These are phyloP conservation scores for Cercospora janseana DNA, from an alignment of 2,329 filamentous ascomycete species.

Conservation along the genomic window DNA sequence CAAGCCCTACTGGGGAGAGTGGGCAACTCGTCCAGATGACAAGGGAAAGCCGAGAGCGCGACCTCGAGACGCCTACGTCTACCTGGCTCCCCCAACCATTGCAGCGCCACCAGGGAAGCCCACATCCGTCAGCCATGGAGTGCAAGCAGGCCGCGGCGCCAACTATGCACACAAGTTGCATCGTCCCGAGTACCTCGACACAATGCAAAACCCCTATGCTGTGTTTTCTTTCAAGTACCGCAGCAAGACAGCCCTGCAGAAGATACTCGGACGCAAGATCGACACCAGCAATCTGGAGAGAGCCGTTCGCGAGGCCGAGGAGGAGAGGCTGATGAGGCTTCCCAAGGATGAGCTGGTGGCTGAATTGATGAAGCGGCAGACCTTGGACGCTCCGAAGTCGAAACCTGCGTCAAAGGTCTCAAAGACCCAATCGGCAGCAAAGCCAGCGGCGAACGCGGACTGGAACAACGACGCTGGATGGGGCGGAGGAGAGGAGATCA, in stretches of 20 bases:
- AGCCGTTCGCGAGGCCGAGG: constrained; percentile 25
- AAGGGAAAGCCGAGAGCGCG: constrained; percentile 12
- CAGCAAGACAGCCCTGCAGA: constrained; percentile 36
- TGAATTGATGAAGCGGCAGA: constrained; percentile 28
- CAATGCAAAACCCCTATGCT: constrained; percentile 43
- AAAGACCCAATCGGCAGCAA: not conserved
- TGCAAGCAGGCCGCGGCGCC: constrained; percentile 38
- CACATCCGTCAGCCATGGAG: constrained; percentile 27
- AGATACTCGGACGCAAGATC: constrained; percentile 36
- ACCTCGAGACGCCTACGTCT: constrained; percentile 32
- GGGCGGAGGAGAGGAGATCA: constrained; percentile 11
- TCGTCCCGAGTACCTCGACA: constrained; percentile 45
- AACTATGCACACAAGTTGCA: constrained; percentile 41
- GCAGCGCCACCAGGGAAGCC: constrained; percentile 23
- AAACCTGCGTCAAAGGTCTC: constrained; percentile 11
- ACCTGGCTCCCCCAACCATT: constrained; percentile 36
- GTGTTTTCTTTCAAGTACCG: constrained; percentile 52
- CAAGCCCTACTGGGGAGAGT: constrained; percentile 38
- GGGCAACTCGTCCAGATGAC: constrained; percentile 21
- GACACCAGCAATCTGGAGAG: constrained; percentile 26
- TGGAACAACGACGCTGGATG: not conserved
- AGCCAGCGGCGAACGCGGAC: constrained; percentile 9
- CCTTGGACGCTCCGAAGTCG: not conserved
- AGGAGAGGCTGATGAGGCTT: constrained; percentile 28
- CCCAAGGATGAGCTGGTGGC: constrained; percentile 36